Base-by-base conservation (phyloP, 2,329 filamentous ascomycete species). In the Hypoxylon sp. region DNA sequence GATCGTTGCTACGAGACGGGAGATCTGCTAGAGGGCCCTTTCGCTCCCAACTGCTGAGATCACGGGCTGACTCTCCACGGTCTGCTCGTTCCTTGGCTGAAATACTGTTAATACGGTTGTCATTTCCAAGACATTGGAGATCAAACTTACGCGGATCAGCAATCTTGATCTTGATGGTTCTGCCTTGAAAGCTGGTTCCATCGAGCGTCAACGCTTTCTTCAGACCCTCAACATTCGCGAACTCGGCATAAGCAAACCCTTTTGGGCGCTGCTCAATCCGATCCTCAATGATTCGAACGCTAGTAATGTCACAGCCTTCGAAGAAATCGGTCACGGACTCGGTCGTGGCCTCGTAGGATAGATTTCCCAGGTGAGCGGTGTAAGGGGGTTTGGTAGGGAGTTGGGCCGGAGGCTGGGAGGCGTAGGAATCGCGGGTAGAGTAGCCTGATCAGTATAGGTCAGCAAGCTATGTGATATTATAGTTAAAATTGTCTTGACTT, bases 161-260 rank as follows among this genome's bases (percentile, higher is more conserved):
- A 78, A 99, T 91, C 84, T 94, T 98, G 79, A 98, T 91, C 79
- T 93, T 90, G 79, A 99, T 94, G 78, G 90, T 92, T 74, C 96
- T 91, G 74, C 94, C 94, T 80, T 97, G 91, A 80, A 98, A 94
- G 65, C 89, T 90, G 67, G 89, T 86, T 75, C 93, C 93, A 76
- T 94, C 94, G 70, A 96, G 87, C 65, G 90, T 89, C 71, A 99
- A 87, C 62, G 96, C 96, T 82, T 94, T 91, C 85, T 97, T 97
- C 76, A 99, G 85, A 65, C 95, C 95, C 53, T 98, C 95, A 48
- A 96, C 83, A 56, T 89, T 91, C 72, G 86, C 89, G 77, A 99
- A 99, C 81, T 99, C 96, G 72, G 97, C 95, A 80, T 99, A 99
- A 68, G 95, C 96, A 76, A 99, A 99, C 52, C 96, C 96, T 85